A percentile compares a stretch with the other conserved stretches of the same genome.
Evolutionary conservation across 2,329 filamentous ascomycete species (phyloP).

Genomic region (Xenoacremonium recifei): DNA sequence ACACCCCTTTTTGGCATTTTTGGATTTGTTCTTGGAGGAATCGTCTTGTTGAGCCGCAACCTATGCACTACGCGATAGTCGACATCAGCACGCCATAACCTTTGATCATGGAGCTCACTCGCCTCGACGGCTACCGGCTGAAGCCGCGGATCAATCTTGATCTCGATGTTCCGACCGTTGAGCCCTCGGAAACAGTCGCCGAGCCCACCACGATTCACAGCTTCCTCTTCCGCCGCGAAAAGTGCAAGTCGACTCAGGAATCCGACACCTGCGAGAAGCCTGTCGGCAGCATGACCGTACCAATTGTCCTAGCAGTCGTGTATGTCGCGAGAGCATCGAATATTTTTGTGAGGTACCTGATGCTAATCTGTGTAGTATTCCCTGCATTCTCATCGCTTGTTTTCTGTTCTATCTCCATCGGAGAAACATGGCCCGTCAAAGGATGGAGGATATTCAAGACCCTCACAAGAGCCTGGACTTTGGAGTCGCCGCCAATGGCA

Average conservation of each 20-base stretch:
- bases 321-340: conserved; percentile 46
- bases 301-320: conserved; percentile 68
- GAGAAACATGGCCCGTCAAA: conserved; percentile 69
- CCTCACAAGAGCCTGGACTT: conserved; percentile 93
- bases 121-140: conserved; percentile 20
- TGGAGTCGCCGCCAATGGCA: conserved; percentile 62
- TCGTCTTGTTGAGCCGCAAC: too few relatives aligned
- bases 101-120: conserved; percentile 19
- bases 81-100: conserved; percentile 3
- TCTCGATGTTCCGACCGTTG: conserved; percentile 10
- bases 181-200: conserved; percentile 5
- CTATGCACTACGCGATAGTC: too few relatives aligned
- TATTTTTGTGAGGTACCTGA: conserved; percentile 12
- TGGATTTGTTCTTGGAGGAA: not conserved
- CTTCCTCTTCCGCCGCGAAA: conserved; percentile 17
- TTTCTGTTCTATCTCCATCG: conserved; percentile 78
- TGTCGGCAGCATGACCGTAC: conserved; percentile 55
- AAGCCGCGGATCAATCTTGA: conserved; percentile 26
- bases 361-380: conserved; percentile 60
- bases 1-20: not conserved
- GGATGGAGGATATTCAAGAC: conserved; percentile 77
- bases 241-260: conserved; percentile 15
- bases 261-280: conserved; percentile 59
- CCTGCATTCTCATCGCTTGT: conserved; percentile 63
- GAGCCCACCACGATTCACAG: conserved; percentile 13